These are phyloP conservation scores for Amaranthus tricolor DNA, from an alignment of 179 eudicot genomes.

Conservation along the genomic window DNA sequence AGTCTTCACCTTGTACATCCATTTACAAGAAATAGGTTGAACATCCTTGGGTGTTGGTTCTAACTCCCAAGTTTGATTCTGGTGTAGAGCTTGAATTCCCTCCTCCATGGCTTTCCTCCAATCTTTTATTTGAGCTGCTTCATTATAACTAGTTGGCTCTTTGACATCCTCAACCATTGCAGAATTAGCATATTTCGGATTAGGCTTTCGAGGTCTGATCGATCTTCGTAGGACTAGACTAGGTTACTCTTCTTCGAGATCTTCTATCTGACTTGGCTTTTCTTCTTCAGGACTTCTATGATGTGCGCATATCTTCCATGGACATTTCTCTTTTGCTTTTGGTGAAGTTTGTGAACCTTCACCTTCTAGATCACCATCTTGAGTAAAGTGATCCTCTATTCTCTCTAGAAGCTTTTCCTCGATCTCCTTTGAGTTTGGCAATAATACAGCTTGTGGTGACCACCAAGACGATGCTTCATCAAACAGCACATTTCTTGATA, in stretches of 20 bases:
- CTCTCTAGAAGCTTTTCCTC: background rate
- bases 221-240: background rate
- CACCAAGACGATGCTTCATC: slow-evolving; percentile 24
- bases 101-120: background rate
- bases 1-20: too few species aligned
- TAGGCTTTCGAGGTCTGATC: background rate
- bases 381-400: background rate
- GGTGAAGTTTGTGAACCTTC: background rate
- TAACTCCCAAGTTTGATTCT: too few species aligned
- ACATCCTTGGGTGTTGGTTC: too few species aligned
- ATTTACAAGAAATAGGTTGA: too few species aligned
- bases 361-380: background rate
- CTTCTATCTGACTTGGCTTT: background rate
- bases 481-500: slow-evolving; percentile 12
- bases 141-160: background rate
- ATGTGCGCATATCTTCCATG: slow-evolving; percentile 1
- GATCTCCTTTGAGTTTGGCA: slow-evolving; percentile 12
- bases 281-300: background rate
- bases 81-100: too few species aligned
- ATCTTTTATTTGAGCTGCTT: background rate
- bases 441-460: slow-evolving; percentile 3
- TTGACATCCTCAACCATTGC: background rate
- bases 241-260: background rate
- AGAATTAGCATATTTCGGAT: slow-evolving; percentile 10
- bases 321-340: background rate